Base-by-base conservation (phyloP, 345 rosid species). In the Melaleuca alternifolia region DNA sequence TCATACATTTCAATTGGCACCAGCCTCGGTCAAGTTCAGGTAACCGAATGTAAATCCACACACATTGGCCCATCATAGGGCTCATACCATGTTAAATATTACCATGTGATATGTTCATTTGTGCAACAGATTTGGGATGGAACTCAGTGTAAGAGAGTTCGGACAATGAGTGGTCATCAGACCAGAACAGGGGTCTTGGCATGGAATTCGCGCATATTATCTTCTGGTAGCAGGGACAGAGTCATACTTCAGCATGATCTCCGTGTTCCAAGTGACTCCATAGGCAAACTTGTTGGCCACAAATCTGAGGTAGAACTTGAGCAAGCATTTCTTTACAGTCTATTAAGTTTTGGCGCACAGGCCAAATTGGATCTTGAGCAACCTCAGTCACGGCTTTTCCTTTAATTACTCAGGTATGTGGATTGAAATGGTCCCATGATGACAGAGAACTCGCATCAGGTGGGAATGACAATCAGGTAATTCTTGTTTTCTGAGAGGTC, bases 371-470 rank as follows among this genome's bases (percentile, higher is more conserved):
- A 44, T 76, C 54, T 50, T 75, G 75, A 82, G 54, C 83, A 76
- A 59, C 46, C 24, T 71, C 24, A 37, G 16, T 51, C 50, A 52
- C 71, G 7, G 20, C 50, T n/a, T 77, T 86, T 57, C 12, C 1
- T 84, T 82, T 33, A 37, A 48, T 85, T 83, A 44, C 52, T 33
- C 91, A 93, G 95, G 95, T 97, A 26, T 97, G 99, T 53, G 98
- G 99, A 44, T 86, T 97, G 88, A 97, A 96, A 92, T 97, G 99
- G 99, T 96, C 99, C 51, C 96, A 94, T 51, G 99, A 97, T 85
- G 99, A 95, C 90, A 91, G 99, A 87, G 99, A 97, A 89, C 99
- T 97, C 50, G 99, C 99, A 16, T 97, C 99, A 10, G 99, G 99
- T 89, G 99, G 99, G 88, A 97, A 97, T 59, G 99, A 97, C 87